Evolutionary conservation across 2,329 filamentous ascomycete genomes (phyloP).

Genomic region (Pseudogymnoascus sp.): DNA sequence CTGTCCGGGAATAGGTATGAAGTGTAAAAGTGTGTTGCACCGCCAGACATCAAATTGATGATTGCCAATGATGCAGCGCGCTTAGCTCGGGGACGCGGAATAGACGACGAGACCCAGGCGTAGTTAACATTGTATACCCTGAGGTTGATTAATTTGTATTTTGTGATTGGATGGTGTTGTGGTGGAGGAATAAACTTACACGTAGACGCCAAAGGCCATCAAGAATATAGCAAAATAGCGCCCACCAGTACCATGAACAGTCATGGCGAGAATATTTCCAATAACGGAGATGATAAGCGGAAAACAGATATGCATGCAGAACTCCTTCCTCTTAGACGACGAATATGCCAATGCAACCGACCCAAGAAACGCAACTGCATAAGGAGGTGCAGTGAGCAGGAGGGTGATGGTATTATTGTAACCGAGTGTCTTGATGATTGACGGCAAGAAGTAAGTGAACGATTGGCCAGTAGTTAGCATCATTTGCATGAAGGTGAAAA

Average conservation of each 20-base stretch:
- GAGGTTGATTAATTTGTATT: background rate
- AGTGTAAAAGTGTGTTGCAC: slow-evolving; percentile 24
- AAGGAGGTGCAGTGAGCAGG: slow-evolving; percentile 28
- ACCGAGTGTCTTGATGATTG: slow-evolving; percentile 26
- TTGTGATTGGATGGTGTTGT: background rate
- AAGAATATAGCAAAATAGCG: slow-evolving; percentile 15
- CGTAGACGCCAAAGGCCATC: slow-evolving; percentile 10
- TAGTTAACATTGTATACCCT: background rate
- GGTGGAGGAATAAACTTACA: background rate
- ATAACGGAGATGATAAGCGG: slow-evolving; percentile 10
- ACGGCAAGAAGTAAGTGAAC: slow-evolving; percentile 27
- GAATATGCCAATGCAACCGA: slow-evolving; percentile 13
- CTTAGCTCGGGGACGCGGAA: slow-evolving; percentile 13
- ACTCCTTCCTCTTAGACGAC: slow-evolving; percentile 19
- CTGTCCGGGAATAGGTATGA: slow-evolving; percentile 27
- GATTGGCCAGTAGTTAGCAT: background rate
- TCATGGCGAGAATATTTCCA: slow-evolving; percentile 12
- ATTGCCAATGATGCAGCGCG: slow-evolving; percentile 17
- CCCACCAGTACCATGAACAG: slow-evolving; percentile 6
- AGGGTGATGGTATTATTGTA: slow-evolving; percentile 22
- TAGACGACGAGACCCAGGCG: slow-evolving; percentile 13
- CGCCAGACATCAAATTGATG: slow-evolving; percentile 21
- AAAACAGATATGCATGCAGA: slow-evolving; percentile 12
- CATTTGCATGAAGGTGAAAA: background rate
- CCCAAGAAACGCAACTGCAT: slow-evolving; percentile 25